phyloP scores from a whole-genome alignment of 2,329 filamentous ascomycete genomes.

The Alternaria solani region DNA sequence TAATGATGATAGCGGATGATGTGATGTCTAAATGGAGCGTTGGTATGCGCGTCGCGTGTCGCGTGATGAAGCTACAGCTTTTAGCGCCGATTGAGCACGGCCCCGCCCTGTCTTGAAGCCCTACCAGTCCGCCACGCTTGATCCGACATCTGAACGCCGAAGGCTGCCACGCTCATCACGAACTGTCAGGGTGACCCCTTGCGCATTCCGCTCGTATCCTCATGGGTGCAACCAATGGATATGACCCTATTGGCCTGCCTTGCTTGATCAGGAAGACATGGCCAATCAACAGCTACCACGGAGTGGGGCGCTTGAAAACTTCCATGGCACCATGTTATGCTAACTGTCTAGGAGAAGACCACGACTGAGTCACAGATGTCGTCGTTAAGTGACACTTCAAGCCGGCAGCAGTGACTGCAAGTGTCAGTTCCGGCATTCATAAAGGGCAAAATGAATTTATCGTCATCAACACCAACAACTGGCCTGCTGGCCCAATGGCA shows the following conservation, averaged over 20 bases:
- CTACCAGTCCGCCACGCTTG: neutral
- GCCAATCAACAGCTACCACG: neutral
- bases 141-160: neutral
- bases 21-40: neutral
- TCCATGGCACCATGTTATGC: neutral
- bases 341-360: neutral
- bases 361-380: neutral
- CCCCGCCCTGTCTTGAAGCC: neutral
- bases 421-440: neutral
- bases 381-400: neutral
- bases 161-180: neutral
- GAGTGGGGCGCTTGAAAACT: neutral
- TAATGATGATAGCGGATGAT: neutral
- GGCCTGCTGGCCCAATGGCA: slow-evolving; percentile 62
- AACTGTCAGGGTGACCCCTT: neutral
- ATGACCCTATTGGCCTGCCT: neutral
- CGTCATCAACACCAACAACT: slow-evolving; percentile 3
- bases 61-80: neutral
- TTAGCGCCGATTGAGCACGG: neutral
- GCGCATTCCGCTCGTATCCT: neutral
- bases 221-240: neutral
- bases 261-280: neutral
- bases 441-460: accelerated
- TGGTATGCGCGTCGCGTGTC: neutral
- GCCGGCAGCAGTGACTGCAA: neutral